phyloP scores from a whole-genome alignment of 2,329 filamentous ascomycete species.

The Colletotrichum simmondsii region DNA sequence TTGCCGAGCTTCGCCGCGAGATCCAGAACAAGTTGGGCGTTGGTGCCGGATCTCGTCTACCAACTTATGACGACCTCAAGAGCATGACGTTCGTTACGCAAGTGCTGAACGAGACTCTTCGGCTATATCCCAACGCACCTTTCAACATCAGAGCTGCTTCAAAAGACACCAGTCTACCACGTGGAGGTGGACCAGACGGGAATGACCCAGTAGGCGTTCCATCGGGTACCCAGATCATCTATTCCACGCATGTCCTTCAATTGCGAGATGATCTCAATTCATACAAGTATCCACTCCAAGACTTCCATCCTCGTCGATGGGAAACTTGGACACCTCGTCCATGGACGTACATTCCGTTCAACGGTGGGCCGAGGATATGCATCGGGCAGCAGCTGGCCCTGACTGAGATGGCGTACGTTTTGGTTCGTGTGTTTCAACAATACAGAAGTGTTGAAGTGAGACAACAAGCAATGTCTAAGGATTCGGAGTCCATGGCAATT shows the following conservation, averaged over 20 bases:
- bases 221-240: conserved; percentile 22
- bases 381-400: conserved; percentile 69
- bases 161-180: conserved; percentile 78
- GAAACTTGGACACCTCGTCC: conserved; percentile 59
- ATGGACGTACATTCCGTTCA: conserved; percentile 60
- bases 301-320: not conserved
- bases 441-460: not conserved
- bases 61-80: conserved; percentile 40
- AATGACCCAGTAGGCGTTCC: conserved; percentile 59
- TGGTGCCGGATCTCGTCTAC: not conserved
- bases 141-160: conserved; percentile 81
- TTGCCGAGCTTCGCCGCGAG: conserved; percentile 52
- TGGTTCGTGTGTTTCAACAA: not conserved
- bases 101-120: conserved; percentile 79
- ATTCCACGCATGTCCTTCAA: conserved; percentile 5
- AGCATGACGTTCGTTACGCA: conserved; percentile 82
- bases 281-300: not conserved
- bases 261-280: not conserved
- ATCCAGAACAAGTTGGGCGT: conserved; percentile 61
- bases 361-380: conserved; percentile 44
- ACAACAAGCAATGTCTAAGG: too few relatives aligned
- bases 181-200: conserved; percentile 60
- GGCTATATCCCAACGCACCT: conserved; percentile 81
- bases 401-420: conserved; percentile 64
- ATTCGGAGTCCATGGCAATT: not conserved